A percentile compares a stretch with the other conserved stretches of the same genome.
Evolutionary conservation across 306 rosid species (phyloP).

Genomic region (Hippophae rhamnoides): DNA sequence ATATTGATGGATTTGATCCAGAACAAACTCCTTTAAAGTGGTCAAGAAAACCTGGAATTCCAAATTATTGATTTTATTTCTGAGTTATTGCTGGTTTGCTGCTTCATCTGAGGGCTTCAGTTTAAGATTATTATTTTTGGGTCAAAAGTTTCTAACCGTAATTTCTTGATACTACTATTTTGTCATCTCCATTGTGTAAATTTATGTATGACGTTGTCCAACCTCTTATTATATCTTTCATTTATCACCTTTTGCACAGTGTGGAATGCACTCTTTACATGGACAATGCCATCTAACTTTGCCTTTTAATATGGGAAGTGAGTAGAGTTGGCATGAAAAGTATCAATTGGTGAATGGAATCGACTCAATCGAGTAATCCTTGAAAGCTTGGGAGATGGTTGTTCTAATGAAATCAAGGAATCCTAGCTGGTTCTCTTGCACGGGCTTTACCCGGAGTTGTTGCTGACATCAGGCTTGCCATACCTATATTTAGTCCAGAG

Average conservation of each 20-base stretch:
- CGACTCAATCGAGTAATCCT: conserved; percentile 41
- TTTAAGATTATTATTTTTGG: conserved; percentile 7
- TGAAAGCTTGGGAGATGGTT: conserved; percentile 69
- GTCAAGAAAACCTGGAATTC: conserved; percentile 54
- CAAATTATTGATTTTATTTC: conserved; percentile 40
- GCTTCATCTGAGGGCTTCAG: conserved; percentile 76
- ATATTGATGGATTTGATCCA: conserved; percentile 37
- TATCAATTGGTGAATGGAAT: conserved; percentile 46
- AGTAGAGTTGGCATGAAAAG: conserved; percentile 67
- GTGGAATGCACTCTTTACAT: conserved; percentile 75
- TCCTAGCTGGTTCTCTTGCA: conserved; percentile 69
- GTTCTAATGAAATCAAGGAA: conserved; percentile 80
- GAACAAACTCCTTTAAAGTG: conserved; percentile 45
- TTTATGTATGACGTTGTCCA: conserved; percentile 2
- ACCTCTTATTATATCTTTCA: conserved; percentile 21
- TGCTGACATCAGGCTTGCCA: conserved; percentile 53
- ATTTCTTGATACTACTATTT: conserved; percentile 4
- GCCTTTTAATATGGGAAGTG: conserved; percentile 79
- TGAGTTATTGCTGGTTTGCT: conserved; percentile 68
- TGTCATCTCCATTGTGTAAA: conserved; percentile 3
- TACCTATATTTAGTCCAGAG: conserved; percentile 76
- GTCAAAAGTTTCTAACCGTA: conserved; percentile 22
- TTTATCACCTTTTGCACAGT: conserved; percentile 88
- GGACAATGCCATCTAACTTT: conserved; percentile 74
- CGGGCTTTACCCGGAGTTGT: conserved; percentile 77